Evolutionary conservation across 2,329 filamentous ascomycete genomes (phyloP), one percentile per base, ranked within the genome.

Genomic region (Aureobasidium sp.): DNA sequence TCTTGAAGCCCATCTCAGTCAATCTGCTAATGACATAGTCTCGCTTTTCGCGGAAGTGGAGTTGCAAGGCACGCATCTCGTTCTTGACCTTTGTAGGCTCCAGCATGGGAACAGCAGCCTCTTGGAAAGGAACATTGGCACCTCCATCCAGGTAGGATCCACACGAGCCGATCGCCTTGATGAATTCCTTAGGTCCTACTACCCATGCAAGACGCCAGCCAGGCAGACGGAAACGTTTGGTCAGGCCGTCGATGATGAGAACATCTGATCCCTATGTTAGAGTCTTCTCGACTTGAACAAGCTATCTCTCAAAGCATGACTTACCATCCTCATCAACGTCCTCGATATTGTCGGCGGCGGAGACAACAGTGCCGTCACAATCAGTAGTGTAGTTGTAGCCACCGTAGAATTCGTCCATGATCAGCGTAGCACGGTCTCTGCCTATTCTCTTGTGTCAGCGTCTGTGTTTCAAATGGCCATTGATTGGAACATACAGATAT

Each of bases 201-300:
- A 97, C 90, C 91, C 91, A 97, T 6, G 91, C 90, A 38, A 97
- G 90, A 67, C 91, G 86, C 90, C 91, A 97, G 57, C 91, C 91
- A 1, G 91, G 91, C 27, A 97, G 83, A 61, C 91, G 85, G 80
- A 97, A 97, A 57, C 91, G 86, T 79, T 97, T 97, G 62, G 91
- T 97, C 22, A 97, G 79, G 45, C 91, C 91, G 66, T 97, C 91
- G 60, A 97, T 91, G 69, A 97, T 88, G 59, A 97, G 80, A 2
- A 97, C 90, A 54, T 69, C 68, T 52, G 12, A 4, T 17, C 7
- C 16, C 19, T 34, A 22, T 25, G 17, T 35, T 30, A 30, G 27
- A 17, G 6, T 27, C 21, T 10, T 5, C 42, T 50, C 8, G n/a
- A n/a, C n/a, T n/a, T n/a, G n/a, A n/a, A n/a, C n/a, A n/a, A n/a